phyloP scores from a whole-genome alignment of 1,284 basidiomycete genomes.

The Exobasidium cylindrosporum region DNA sequence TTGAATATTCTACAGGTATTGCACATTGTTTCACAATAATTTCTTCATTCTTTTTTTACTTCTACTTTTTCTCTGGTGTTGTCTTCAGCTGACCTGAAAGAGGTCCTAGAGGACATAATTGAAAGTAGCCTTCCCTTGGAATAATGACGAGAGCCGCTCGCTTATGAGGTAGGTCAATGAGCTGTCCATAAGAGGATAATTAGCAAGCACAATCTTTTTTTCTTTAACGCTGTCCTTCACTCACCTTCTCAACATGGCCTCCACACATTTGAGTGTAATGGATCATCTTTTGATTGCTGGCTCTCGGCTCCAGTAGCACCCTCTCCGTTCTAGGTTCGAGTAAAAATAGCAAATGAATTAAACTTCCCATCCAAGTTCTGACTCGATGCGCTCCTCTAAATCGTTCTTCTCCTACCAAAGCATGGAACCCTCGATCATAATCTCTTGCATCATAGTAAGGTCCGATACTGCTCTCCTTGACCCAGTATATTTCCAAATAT shows the following conservation, averaged over 20 bases:
- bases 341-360: conserved; percentile 47
- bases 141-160: conserved; percentile 45
- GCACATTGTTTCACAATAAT: too few species aligned
- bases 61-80: too few species aligned
- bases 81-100: conserved; percentile 3
- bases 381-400: conserved; percentile 49
- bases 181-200: conserved; percentile 11
- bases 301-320: conserved; percentile 44
- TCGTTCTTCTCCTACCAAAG: conserved; percentile 46
- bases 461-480: conserved; percentile 32
- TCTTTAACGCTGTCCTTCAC: background rate
- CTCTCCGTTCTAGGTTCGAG: conserved; percentile 39
- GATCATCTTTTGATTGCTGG: conserved; percentile 49
- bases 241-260: conserved; percentile 46
- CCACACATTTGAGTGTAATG: conserved; percentile 49
- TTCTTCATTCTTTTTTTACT: too few species aligned
- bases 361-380: conserved; percentile 48
- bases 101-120: conserved; percentile 43
- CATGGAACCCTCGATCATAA: conserved; percentile 48
- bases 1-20: too few species aligned
- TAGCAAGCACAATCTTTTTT: background rate
- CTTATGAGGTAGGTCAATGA: conserved; percentile 49
- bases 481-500: conserved; percentile 50
- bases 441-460: conserved; percentile 31
- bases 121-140: conserved; percentile 47